Base-by-base conservation (phyloP, 768 basidiomycete genomes). In the Hypholoma fasciculare region DNA sequence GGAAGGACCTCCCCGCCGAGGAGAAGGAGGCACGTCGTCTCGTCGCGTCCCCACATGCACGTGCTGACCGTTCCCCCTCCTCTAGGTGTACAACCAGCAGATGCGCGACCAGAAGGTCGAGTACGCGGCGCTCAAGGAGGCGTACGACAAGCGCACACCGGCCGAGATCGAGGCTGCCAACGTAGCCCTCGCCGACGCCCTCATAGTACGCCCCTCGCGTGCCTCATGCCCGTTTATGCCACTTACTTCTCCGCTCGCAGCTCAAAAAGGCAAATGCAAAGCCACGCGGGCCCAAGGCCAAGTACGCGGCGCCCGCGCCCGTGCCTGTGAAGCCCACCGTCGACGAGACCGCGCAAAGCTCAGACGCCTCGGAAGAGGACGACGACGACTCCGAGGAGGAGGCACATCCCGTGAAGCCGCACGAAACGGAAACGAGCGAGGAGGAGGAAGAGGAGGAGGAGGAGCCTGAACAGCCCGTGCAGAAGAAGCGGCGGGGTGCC, bases 11-110 rank as follows among this genome's bases (percentile, higher is more conserved):
- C 79, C 63, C 80, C 16, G 77, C 81, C 2, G 85, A 83, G 7
- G 80, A 90, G 67, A 94, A 92, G 74, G 79, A 86, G 73, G 96
- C 94, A 64, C 61, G 90, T 76, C 60, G 57, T 64, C 61, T 65
- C 54, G 40, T 52, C 54, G 51, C 30, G 30, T 23, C 55, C 14
- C 23, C 50, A 27, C 54, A 23, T 34, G 30, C 30, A 34, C 30
- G 30, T 34, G 30, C 52, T 44, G 47, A 50, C 47, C 42, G 53
- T 53, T 48, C 48, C 49, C 46, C 53, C 36, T 30, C 52, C 39
- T 62, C 59, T 8, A 90, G 88, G 73, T 76, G 40, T 91, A 89
- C 63, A 76, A 65, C 65, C 69, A 80, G 61, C 71, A 78, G 39
- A 85, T 86, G 65, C 75, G 74, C 12, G 77, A 68, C 38, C 85